Evolutionary conservation across 2,329 filamentous ascomycete species (phyloP).

Genomic region (Paecilomyces sp.): DNA sequence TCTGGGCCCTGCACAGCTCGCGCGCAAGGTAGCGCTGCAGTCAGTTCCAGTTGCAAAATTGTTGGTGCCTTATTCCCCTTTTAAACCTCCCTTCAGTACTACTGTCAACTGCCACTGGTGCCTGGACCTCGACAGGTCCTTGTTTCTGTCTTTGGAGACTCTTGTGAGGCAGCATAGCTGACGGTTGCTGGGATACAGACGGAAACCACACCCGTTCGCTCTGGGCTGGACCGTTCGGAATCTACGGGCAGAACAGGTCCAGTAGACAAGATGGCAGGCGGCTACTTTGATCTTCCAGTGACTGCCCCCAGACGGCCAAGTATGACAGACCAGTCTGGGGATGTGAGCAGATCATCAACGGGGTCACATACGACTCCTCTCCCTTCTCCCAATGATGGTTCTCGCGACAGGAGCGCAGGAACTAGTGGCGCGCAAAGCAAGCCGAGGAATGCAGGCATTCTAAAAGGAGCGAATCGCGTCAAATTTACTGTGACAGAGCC

Average conservation of each 20-base stretch:
- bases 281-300: slow-evolving; percentile 5
- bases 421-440: slow-evolving; percentile 20
- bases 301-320: slow-evolving; percentile 1
- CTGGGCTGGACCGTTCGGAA: not conserved
- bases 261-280: slow-evolving; percentile 2
- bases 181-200: slow-evolving; percentile 10
- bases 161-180: slow-evolving; percentile 10
- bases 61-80: not conserved
- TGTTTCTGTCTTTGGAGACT: not conserved
- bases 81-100: not conserved
- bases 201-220: not conserved
- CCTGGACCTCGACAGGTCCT: not conserved
- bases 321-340: not conserved
- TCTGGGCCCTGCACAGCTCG: slow-evolving; percentile 4
- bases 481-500: slow-evolving; percentile 22
- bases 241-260: not conserved
- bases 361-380: slow-evolving; percentile 18
- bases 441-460: slow-evolving; percentile 32
- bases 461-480: slow-evolving; percentile 26
- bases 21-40: slow-evolving; percentile 4
- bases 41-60: slow-evolving; percentile 2
- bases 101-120: not conserved
- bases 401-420: slow-evolving; percentile 12
- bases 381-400: slow-evolving; percentile 16
- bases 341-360: slow-evolving; percentile 4